Base-by-base conservation (phyloP, 192 early-diverging fungal species). In the Pilobolus umbonatus region DNA sequence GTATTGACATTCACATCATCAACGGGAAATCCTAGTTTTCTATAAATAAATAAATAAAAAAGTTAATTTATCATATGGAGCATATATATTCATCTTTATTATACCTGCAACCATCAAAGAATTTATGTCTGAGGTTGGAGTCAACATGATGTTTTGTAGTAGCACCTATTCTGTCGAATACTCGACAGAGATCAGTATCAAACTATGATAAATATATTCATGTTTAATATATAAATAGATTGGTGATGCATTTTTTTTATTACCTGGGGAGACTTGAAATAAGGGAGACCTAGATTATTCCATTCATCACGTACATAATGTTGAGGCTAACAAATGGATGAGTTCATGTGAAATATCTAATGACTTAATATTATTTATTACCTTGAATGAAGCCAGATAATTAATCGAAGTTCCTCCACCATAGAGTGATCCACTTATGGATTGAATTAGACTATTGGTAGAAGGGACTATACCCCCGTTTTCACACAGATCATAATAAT, bases 351-450 rank as follows among this genome's bases (percentile, higher is more conserved):
- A 49, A 1, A 32, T 17, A 51, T 50, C 9, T 6, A 32, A 49
- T 65, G 38, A 36, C 4, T 34, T 28, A 29, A 8, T 11, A 0
- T n/a, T 24, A 21, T 39, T 22, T 21, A 4, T 49, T 73, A 77
- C 73, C 55, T 79, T 73, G 19, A 79, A 45, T 21, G 66, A 75
- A 19, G 76, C 72, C 11, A 67, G 67, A 78, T 85, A 88, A 65
- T 87, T 87, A 49, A 89, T 68, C 30, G 69, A 68, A 35, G 86
- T 87, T 46, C 85, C 87, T 50, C 89, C 87, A 35, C 89, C 89
- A 67, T 80, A 86, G 29, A 80, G 76, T 25, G 55, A 52, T 9
- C 89, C 89, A 2, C 80, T 80, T 10, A 85, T 48, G n/a, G 81
- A 44, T 11, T 44, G 55, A 5, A 89, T 43, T 12, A 70, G 49